phyloP scores from a whole-genome alignment of 768 basidiomycete species.

The Serendipita indica region DNA sequence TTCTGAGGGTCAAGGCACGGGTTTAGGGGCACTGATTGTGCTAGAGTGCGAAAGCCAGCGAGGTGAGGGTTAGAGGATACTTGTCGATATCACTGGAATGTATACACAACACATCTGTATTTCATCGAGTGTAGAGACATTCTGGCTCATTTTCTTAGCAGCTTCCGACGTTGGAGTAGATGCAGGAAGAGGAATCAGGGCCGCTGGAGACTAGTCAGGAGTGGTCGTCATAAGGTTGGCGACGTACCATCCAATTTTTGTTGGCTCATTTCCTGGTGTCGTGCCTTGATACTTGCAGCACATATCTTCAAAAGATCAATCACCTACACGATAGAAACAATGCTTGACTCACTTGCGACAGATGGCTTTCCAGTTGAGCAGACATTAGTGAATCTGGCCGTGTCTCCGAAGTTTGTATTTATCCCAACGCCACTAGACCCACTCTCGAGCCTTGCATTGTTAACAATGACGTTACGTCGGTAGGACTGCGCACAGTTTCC shows the following conservation, averaged over 20 bases:
- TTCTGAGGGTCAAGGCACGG: too few relatives aligned
- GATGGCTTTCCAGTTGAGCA: slow-evolving; percentile 11
- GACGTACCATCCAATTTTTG: neutral
- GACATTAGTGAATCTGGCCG: slow-evolving; percentile 7
- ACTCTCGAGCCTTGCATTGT: slow-evolving; percentile 7
- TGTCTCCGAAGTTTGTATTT: slow-evolving; percentile 10
- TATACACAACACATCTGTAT: too few relatives aligned
- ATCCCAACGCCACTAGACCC: slow-evolving; percentile 10
- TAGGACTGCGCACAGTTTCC: neutral
- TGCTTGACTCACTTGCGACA: neutral
- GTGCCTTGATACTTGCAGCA: neutral
- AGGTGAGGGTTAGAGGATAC: too few relatives aligned
- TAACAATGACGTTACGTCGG: slow-evolving; percentile 8
- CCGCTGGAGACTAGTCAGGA: neutral
- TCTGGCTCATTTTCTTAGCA: neutral
- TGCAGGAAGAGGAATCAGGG: neutral
- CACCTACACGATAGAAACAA: neutral
- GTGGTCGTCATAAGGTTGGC: neutral
- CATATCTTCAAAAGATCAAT: neutral
- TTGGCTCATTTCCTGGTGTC: neutral
- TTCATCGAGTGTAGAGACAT: too few relatives aligned
- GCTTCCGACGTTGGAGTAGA: neutral
- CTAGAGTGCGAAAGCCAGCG: too few relatives aligned
- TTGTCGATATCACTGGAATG: too few relatives aligned
- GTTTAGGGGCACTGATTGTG: too few relatives aligned